Conservation (phyloP, 2,329 filamentous ascomycete genomes). For the Didymellaceae sp. region DNA sequence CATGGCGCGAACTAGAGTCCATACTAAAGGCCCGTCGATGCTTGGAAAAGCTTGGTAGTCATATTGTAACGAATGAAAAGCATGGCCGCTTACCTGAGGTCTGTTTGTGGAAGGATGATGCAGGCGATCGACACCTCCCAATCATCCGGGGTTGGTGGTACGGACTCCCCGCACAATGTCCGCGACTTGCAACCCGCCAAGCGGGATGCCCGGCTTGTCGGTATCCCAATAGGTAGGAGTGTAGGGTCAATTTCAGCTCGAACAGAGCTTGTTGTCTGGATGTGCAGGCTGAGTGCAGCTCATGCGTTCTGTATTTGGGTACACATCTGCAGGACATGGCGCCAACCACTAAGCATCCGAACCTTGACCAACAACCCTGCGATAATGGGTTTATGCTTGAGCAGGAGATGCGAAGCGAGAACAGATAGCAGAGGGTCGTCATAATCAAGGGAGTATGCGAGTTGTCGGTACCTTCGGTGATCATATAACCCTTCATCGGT, state of each 20-base stretch:
- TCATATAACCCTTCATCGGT: no score
- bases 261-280: not conserved
- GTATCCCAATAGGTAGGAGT: not conserved
- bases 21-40: not conserved
- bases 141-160: not conserved
- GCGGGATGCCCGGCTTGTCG: not conserved
- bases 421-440: no score
- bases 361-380: not conserved
- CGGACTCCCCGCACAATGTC: conserved; percentile 16
- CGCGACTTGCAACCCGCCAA: conserved; percentile 8
- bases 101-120: not conserved
- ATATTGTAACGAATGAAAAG: not conserved
- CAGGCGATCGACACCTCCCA: conserved; percentile 4
- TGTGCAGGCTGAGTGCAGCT: not conserved
- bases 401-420: not conserved
- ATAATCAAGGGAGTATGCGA: not conserved
- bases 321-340: conserved; percentile 5
- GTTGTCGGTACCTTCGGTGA: no score
- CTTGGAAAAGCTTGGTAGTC: conserved; percentile 7
- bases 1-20: not conserved
- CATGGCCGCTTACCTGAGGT: not conserved
- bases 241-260: not conserved
- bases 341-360: not conserved
- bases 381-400: not conserved
- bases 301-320: not conserved